These are phyloP conservation scores for Casaregolazyma lundiana DNA, from an alignment of 1,139 yeast species.

Conservation along the genomic window DNA sequence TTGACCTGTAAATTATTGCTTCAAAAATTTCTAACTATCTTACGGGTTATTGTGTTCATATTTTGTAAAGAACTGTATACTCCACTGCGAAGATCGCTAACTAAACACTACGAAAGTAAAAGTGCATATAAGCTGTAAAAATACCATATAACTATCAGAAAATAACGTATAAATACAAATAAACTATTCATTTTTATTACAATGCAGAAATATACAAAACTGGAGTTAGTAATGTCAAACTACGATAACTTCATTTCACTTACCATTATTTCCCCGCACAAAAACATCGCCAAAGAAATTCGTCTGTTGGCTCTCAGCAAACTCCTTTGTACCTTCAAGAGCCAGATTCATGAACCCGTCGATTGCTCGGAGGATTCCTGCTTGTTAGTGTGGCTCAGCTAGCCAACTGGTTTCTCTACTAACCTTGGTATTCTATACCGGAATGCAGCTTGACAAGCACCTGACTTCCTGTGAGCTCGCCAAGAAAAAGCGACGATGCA, in stretches of 20 bases:
- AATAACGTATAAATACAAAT: too few species aligned
- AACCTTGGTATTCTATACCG: constrained; percentile 75
- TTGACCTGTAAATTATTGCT: too few species aligned
- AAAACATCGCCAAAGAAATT: constrained; percentile 80
- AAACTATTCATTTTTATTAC: constrained; percentile 9
- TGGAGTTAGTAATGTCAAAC: constrained; percentile 10
- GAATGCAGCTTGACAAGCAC: constrained; percentile 83
- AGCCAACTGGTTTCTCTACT: constrained; percentile 12
- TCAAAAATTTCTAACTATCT: too few species aligned
- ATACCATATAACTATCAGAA: too few species aligned
- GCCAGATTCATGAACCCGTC: constrained; percentile 98
- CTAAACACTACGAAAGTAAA: too few species aligned
- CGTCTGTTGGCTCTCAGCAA: constrained; percentile 51
- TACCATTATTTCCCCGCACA: constrained; percentile 89
- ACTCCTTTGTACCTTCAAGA: constrained; percentile 69
- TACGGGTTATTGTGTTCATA: too few species aligned
- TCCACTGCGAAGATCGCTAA: too few species aligned
- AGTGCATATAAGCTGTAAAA: too few species aligned
- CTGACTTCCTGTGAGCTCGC: constrained; percentile 70
- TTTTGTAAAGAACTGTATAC: too few species aligned
- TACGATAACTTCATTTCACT: constrained; percentile 11
- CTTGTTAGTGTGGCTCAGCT: background rate
- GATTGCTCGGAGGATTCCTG: constrained; percentile 73
- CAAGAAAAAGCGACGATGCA: constrained; percentile 69
- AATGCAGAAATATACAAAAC: constrained; percentile 29